Evolutionary conservation across 2,329 filamentous ascomycete species (phyloP).

Genomic region (Endothia cerciana): DNA sequence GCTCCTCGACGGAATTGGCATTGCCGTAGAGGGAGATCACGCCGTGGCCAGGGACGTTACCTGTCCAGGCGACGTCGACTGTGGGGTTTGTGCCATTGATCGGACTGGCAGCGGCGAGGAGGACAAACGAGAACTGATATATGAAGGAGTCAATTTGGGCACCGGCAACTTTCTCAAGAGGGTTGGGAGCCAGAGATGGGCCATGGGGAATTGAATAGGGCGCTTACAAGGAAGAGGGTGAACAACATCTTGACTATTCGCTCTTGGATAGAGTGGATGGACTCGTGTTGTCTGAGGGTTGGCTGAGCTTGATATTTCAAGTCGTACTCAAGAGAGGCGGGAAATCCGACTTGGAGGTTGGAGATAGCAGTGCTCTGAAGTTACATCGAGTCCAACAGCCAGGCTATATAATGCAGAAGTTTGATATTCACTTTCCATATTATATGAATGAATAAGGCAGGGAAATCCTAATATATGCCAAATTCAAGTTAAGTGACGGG

Average conservation of each 20-base stretch:
- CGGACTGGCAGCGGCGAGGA: slow-evolving; percentile 8
- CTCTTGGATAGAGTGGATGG: neutral
- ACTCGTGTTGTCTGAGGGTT: neutral
- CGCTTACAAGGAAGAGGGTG: neutral
- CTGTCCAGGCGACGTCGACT: slow-evolving; percentile 1
- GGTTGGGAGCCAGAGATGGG: neutral
- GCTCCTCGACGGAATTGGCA: slow-evolving; percentile 9
- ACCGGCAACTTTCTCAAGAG: neutral
- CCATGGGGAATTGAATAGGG: neutral
- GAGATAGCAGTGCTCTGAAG: no score
- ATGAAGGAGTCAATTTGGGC: neutral
- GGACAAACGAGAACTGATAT: neutral
- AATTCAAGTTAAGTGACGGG: no score
- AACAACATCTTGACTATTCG: neutral
- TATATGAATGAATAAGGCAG: no score
- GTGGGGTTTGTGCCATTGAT: neutral
- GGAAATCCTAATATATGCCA: no score
- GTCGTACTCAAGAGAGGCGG: no score
- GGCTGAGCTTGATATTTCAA: neutral
- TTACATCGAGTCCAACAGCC: no score
- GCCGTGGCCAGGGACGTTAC: slow-evolving; percentile 9
- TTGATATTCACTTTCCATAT: no score
- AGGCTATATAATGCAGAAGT: no score
- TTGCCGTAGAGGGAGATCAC: slow-evolving; percentile 11
- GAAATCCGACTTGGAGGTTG: no score